Evolutionary conservation across 164 flowering plant genomes (phyloP).

Genomic region (Sedum album): DNA sequence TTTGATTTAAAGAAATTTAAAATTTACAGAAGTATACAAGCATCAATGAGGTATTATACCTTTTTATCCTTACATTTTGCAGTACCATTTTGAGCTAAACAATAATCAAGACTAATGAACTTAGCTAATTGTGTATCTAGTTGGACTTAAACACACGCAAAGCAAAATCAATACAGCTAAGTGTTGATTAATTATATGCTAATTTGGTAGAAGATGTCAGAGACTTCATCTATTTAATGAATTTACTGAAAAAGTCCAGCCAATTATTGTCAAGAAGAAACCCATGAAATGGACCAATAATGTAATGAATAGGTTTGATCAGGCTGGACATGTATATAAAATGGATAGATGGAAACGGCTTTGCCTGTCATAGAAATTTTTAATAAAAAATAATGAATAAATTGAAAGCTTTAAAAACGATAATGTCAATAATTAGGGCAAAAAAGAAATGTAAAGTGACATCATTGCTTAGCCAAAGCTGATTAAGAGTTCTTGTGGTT

Average conservation of each 20-base stretch:
- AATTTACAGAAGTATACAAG: too few relatives aligned
- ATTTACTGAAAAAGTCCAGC: not conserved
- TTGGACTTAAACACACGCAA: not conserved
- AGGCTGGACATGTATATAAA: not conserved
- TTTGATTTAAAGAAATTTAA: too few relatives aligned
- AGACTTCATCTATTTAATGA: not conserved
- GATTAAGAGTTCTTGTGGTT: not conserved
- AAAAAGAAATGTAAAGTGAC: conserved; percentile 2
- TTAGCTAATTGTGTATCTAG: not conserved
- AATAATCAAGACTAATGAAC: not conserved
- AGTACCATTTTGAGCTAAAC: not conserved
- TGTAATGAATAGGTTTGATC: not conserved
- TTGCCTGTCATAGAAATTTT: not conserved
- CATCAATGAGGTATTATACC: not conserved
- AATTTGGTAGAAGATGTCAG: not conserved
- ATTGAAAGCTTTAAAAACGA: not conserved
- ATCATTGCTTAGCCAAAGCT: conserved; percentile 1
- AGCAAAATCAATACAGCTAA: not conserved
- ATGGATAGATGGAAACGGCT: not conserved
- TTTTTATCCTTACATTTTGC: not conserved
- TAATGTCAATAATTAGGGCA: not conserved
- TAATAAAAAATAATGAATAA: not conserved
- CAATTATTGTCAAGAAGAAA: not conserved
- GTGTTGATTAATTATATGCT: not conserved
- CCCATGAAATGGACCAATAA: not conserved